A percentile compares a stretch with the other conserved stretches of the same genome.
Evolutionary conservation across 805 yeast genomes (phyloP).

Genomic region (Ogataea glucozyma): DNA sequence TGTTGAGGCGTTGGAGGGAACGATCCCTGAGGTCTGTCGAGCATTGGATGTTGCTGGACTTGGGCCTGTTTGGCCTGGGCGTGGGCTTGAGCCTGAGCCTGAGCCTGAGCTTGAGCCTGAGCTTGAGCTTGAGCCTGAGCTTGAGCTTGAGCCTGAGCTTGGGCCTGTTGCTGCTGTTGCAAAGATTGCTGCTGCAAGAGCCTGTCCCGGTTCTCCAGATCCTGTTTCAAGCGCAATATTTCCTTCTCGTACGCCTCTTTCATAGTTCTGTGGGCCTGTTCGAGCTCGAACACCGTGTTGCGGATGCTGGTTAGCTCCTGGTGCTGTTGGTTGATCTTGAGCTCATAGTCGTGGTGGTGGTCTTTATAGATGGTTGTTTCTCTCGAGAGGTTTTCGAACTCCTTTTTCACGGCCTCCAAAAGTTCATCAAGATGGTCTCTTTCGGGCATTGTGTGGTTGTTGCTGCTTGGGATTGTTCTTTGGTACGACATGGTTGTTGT

Average conservation of each 20-base stretch:
- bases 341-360: slow-evolving; percentile 91
- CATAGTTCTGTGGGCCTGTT: slow-evolving; percentile 90
- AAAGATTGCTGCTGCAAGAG: slow-evolving; percentile 44
- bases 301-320: slow-evolving; percentile 92
- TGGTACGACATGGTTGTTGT: slow-evolving; percentile 30
- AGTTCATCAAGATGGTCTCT: slow-evolving; percentile 57
- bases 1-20: slow-evolving; percentile 35
- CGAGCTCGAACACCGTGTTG: slow-evolving; percentile 91
- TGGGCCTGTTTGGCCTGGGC: slow-evolving; percentile 26
- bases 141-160: slow-evolving; percentile 33
- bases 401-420: slow-evolving; percentile 88
- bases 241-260: slow-evolving; percentile 96
- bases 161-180: slow-evolving; percentile 28
- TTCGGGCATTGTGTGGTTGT: slow-evolving; percentile 28
- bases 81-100: slow-evolving; percentile 28
- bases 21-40: slow-evolving; percentile 21
- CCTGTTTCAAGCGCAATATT: slow-evolving; percentile 79
- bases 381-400: slow-evolving; percentile 78
- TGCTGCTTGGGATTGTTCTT: slow-evolving; percentile 26
- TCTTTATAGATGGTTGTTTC: slow-evolving; percentile 85
- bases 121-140: slow-evolving; percentile 36
- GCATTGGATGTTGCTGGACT: slow-evolving; percentile 24
- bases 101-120: slow-evolving; percentile 37
- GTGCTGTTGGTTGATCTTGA: slow-evolving; percentile 86
- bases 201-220: slow-evolving; percentile 79